Evolutionary conservation across 2,329 filamentous ascomycete genomes (phyloP).

Genomic region (Ceratocystis smalleyi): DNA sequence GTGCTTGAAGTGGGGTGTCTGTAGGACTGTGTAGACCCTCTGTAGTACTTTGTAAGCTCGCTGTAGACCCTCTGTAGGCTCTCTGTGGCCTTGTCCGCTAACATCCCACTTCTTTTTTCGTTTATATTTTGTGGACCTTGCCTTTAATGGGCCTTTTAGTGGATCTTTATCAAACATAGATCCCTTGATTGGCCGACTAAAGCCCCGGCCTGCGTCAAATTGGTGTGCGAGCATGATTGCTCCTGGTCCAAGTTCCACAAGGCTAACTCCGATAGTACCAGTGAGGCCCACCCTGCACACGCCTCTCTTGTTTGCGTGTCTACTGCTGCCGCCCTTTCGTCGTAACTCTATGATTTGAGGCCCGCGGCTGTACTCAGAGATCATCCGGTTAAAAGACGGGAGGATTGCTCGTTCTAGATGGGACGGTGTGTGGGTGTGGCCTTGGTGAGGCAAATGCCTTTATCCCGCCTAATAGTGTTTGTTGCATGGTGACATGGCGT

Average conservation of each 20-base stretch:
- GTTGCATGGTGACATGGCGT: not conserved
- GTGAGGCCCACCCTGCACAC: conserved; percentile 6
- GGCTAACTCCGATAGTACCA: not conserved
- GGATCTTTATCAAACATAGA: not conserved
- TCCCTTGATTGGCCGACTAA: conserved; percentile 2
- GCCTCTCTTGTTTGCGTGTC: not conserved
- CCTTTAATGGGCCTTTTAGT: not conserved
- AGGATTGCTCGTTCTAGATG: not conserved
- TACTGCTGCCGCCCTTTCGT: not conserved
- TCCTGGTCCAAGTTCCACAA: conserved; percentile 5
- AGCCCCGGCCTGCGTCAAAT: not conserved
- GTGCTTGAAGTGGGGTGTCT: not conserved
- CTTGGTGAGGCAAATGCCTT: not conserved
- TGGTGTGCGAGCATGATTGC: not conserved
- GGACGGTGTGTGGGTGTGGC: not conserved
- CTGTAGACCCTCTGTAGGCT: not conserved
- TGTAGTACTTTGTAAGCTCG: not conserved
- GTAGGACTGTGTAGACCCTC: not conserved
- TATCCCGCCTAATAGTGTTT: not conserved
- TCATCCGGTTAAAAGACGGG: not conserved
- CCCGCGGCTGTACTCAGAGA: not conserved
- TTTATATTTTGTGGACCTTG: not conserved
- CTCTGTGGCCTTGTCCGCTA: not conserved
- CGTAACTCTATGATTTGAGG: conserved; percentile 1
- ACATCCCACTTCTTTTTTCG: not conserved